Conservation (phyloP, 441 rosid species). For the Syzygium syzygioides region DNA sequence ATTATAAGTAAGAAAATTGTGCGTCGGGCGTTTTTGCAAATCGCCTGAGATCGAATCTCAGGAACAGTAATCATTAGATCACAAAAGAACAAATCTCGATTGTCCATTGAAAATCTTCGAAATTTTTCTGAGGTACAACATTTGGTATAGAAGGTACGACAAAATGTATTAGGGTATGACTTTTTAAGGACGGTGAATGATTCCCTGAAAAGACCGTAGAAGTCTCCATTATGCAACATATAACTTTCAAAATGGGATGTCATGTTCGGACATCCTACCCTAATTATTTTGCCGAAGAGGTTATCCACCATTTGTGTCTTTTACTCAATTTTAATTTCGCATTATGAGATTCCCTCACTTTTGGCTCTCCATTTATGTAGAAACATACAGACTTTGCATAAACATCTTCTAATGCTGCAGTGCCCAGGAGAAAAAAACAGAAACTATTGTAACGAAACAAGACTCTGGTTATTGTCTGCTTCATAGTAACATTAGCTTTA, state of each 20-base stretch:
- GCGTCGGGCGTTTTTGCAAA: not conserved
- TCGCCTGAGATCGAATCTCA: not conserved
- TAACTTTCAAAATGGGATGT: not conserved
- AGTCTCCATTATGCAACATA: not conserved
- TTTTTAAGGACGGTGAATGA: not conserved
- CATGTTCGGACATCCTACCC: not conserved
- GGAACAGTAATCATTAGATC: not conserved
- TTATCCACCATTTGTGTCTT: not conserved
- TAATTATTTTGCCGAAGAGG: not conserved
- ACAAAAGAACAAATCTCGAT: too few relatives aligned
- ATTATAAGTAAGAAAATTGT: not conserved
- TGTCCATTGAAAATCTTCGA: not conserved
- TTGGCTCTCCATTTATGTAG: not conserved
- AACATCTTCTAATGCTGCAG: not conserved
- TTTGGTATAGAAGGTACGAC: not conserved
- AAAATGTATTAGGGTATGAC: not conserved
- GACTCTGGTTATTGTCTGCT: not conserved
- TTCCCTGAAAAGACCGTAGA: not conserved
- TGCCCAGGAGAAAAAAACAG: not conserved
- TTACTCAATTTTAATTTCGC: not conserved
- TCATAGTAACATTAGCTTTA: not conserved
- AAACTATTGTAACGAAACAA: not conserved
- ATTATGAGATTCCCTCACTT: not conserved
- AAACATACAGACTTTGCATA: not conserved
- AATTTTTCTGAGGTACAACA: rapidly evolving